These are phyloP conservation scores for Malus asiatica DNA, from an alignment of 306 rosid species.

Conservation along the genomic window DNA sequence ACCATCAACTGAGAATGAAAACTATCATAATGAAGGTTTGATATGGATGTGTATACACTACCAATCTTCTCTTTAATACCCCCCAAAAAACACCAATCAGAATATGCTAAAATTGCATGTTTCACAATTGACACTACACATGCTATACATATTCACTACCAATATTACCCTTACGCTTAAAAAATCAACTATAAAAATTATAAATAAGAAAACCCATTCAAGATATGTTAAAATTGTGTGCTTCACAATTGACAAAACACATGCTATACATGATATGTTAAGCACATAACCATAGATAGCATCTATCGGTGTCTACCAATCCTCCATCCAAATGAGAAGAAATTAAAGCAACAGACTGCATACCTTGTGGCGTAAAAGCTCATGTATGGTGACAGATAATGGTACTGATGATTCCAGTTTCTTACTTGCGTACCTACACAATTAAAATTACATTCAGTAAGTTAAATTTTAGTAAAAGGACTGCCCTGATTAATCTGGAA, in stretches of 20 bases:
- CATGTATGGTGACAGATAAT: conserved; percentile 53
- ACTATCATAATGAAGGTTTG: background rate
- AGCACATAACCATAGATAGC: background rate
- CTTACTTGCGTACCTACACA: conserved; percentile 35
- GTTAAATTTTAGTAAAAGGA: conserved; percentile 15
- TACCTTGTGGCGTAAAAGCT: conserved; percentile 65
- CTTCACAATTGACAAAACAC: background rate
- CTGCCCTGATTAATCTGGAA: conserved; percentile 15
- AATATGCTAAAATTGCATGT: background rate
- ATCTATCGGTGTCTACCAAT: background rate
- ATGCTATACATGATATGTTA: background rate
- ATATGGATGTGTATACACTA: background rate
- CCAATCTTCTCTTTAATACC: background rate
- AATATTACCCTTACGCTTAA: too few species aligned
- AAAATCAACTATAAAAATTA: background rate
- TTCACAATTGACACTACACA: background rate
- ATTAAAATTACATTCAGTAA: conserved; percentile 25
- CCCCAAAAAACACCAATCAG: background rate
- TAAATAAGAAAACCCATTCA: background rate
- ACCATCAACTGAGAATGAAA: background rate
- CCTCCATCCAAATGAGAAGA: background rate
- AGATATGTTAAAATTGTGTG: background rate
- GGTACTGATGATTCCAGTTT: conserved; percentile 35
- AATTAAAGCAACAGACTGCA: conserved; percentile 15
- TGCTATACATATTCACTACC: background rate